These are phyloP conservation scores for Hippophae tibetana DNA, from an alignment of 306 rosid genomes.

Conservation along the genomic window DNA sequence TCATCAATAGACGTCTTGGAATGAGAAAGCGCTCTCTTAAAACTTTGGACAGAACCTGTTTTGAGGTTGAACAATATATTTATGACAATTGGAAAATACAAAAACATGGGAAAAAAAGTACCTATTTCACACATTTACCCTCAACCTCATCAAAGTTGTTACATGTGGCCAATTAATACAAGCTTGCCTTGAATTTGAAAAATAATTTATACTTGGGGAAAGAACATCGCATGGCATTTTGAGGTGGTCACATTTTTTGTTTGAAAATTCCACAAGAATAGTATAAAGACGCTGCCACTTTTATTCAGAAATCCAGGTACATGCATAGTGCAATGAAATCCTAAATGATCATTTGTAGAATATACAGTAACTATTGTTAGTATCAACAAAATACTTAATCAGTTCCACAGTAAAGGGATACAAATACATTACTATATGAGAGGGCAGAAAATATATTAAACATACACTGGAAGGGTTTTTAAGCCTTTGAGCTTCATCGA, in stretches of 20 bases:
- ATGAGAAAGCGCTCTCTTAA: constrained; percentile 68
- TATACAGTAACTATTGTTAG: neutral
- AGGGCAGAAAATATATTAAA: constrained; percentile 13
- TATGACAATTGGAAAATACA: constrained; percentile 7
- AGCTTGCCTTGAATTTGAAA: too few species aligned
- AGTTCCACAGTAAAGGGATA: neutral
- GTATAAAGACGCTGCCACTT: neutral
- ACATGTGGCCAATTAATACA: neutral
- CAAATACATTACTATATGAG: constrained; percentile 3
- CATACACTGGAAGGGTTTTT: constrained; percentile 89
- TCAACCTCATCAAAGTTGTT: neutral
- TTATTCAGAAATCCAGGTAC: neutral
- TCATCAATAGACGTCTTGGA: constrained; percentile 85
- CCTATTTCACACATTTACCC: neutral
- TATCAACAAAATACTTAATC: too few species aligned
- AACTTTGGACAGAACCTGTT: constrained; percentile 80
- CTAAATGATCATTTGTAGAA: neutral
- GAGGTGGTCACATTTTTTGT: neutral
- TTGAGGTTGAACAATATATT: constrained; percentile 18
- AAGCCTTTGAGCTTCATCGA: constrained; percentile 97
- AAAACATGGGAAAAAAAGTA: constrained; percentile 1
- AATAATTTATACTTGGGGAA: too few species aligned
- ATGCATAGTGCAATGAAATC: neutral
- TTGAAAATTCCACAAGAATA: neutral
- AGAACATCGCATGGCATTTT: neutral